A percentile compares a stretch with the other conserved stretches of the same genome.
Evolutionary conservation across 31 red algal genomes (phyloP).

Genomic region (Endocladia muricata): DNA sequence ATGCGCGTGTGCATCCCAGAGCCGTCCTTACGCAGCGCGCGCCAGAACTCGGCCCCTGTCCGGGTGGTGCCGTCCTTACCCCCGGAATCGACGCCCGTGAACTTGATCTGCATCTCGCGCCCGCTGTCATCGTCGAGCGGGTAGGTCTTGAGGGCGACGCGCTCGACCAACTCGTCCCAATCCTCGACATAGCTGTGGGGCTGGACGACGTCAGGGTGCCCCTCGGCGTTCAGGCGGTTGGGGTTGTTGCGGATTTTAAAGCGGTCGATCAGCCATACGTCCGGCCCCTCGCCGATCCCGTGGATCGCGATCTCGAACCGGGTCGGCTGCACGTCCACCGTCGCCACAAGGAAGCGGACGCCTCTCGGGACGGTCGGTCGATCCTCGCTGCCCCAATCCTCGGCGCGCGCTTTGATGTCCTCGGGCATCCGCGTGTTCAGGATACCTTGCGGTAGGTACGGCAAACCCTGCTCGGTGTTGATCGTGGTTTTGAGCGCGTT

Average conservation of each 20-base stretch:
- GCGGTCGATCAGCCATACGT: constrained; percentile 5
- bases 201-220: background rate
- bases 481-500: background rate
- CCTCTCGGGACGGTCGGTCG: background rate
- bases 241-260: background rate
- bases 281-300: background rate
- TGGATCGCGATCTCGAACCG: background rate
- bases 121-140: background rate
- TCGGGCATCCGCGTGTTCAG: background rate
- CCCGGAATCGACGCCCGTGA: background rate
- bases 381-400: background rate
- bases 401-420: background rate
- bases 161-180: constrained; percentile 2
- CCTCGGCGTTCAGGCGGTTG: background rate
- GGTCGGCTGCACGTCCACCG: background rate
- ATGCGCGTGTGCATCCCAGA: background rate
- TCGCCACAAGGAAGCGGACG: background rate
- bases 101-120: constrained; percentile 10
- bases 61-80: background rate
- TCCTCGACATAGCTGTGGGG: constrained; percentile 1
- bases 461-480: background rate
- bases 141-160: background rate
- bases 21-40: constrained; percentile 2
- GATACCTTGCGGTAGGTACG: background rate
- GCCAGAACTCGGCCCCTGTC: background rate